These are phyloP conservation scores for Earliella scabrosa DNA, from an alignment of 1,284 basidiomycete genomes.

Conservation along the genomic window DNA sequence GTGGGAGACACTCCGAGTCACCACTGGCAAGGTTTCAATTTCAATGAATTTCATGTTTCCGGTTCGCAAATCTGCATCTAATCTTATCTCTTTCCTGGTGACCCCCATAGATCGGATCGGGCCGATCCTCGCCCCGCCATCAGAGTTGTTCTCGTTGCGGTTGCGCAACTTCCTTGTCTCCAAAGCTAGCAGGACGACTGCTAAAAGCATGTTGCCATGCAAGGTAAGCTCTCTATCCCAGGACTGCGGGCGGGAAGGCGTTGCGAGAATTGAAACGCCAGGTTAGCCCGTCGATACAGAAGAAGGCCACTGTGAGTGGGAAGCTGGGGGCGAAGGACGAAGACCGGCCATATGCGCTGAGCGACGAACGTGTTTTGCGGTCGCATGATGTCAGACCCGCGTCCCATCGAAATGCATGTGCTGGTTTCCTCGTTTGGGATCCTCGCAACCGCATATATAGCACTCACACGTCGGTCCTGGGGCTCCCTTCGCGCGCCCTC, in stretches of 20 bases:
- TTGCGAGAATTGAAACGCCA: no score
- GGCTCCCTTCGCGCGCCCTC: no score
- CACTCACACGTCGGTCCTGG: neutral
- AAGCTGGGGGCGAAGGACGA: neutral
- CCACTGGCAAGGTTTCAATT: no score
- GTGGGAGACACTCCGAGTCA: slow-evolving; percentile 11
- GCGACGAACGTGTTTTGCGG: neutral
- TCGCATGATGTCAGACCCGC: neutral
- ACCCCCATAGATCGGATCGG: slow-evolving; percentile 7
- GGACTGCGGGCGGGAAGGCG: no score
- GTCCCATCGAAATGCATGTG: neutral
- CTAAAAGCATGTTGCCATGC: no score
- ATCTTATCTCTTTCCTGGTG: slow-evolving; percentile 17
- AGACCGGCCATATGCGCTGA: neutral
- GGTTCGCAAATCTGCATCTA: slow-evolving; percentile 19
- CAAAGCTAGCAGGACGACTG: no score
- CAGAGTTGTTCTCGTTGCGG: neutral
- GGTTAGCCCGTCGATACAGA: neutral
- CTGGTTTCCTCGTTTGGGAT: neutral
- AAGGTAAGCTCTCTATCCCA: no score
- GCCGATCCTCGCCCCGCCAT: neutral
- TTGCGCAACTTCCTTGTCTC: no score
- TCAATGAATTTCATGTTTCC: no score
- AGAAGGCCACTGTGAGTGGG: neutral
- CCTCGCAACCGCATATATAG: neutral